Conservation (phyloP, 2,329 filamentous ascomycete species). For the Emericellopsis atlantica region DNA sequence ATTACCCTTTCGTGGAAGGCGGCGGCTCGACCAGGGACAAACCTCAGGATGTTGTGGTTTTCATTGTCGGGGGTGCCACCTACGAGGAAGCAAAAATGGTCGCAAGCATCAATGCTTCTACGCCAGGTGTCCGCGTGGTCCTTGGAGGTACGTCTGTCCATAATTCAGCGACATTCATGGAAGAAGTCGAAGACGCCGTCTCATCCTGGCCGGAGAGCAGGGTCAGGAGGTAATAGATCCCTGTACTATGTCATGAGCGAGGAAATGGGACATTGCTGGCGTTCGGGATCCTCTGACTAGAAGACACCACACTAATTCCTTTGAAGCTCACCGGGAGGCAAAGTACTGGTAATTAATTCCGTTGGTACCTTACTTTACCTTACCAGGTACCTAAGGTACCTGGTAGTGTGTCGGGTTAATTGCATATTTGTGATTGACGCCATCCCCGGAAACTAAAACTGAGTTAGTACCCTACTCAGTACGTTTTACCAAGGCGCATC, state of each 20-base stretch:
- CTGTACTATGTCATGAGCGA: too few species aligned
- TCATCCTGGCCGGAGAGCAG: slow-evolving; percentile 66
- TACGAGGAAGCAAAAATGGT: slow-evolving; percentile 97
- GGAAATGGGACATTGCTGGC: too few species aligned
- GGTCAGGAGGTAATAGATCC: neutral
- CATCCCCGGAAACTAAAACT: too few species aligned
- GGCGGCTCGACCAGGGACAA: slow-evolving; percentile 82
- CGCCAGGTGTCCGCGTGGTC: slow-evolving; percentile 79
- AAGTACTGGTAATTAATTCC: too few species aligned
- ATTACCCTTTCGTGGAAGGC: slow-evolving; percentile 90
- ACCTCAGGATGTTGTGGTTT: slow-evolving; percentile 90
- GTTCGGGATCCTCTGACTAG: too few species aligned
- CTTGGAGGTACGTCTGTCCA: slow-evolving; percentile 80
- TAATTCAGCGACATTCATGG: slow-evolving; percentile 77
- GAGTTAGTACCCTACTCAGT: too few species aligned
- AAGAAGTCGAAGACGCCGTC: slow-evolving; percentile 85
- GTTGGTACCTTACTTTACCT: too few species aligned
- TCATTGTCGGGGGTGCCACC: slow-evolving; percentile 85
- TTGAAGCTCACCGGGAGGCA: too few species aligned
- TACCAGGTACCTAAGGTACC: too few species aligned
- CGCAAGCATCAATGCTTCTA: slow-evolving; percentile 84
- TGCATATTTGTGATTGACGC: neutral
- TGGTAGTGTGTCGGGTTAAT: neutral
- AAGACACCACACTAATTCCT: too few species aligned
- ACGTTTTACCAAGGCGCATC: neutral